A percentile compares a stretch with the other conserved stretches of the same genome.
Conservation (phyloP, 768 basidiomycete species). For the Auriscalpium vulgare region DNA sequence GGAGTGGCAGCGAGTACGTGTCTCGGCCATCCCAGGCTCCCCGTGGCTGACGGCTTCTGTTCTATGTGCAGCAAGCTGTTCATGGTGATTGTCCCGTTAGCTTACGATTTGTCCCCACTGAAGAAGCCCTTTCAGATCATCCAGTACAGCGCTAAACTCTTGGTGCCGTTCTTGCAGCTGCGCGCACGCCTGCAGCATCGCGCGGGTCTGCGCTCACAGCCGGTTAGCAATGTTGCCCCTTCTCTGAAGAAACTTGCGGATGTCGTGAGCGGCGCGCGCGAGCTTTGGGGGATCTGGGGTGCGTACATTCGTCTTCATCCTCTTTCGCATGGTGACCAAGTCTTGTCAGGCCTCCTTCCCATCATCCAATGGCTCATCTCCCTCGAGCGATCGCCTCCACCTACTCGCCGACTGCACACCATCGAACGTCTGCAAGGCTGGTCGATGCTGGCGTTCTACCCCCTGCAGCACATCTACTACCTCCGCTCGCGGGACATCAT, state of each 20-base stretch:
- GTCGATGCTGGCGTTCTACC: constrained; percentile 74
- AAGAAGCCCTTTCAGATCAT: constrained; percentile 42
- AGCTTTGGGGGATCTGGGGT: constrained; percentile 79
- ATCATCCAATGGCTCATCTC: constrained; percentile 76
- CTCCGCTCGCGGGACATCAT: constrained; percentile 54
- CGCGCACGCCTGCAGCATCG: constrained; percentile 65
- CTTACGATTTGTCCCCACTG: background rate
- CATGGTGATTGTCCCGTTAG: constrained; percentile 35
- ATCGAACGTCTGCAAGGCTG: constrained; percentile 77
- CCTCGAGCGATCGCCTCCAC: constrained; percentile 62
- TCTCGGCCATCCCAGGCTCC: constrained; percentile 8
- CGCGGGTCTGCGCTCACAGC: constrained; percentile 46
- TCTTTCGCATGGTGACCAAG: background rate
- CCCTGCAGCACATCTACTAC: constrained; percentile 70
- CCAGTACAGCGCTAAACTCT: constrained; percentile 64
- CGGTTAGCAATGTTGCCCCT: constrained; percentile 46
- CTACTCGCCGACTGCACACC: constrained; percentile 60
- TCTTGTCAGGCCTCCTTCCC: constrained; percentile 54
- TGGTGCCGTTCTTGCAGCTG: constrained; percentile 56
- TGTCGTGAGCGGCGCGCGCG: constrained; percentile 59
- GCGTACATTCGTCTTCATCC: constrained; percentile 16
- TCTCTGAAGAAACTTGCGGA: constrained; percentile 46
- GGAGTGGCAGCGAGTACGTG: constrained; percentile 83
- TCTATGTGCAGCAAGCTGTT: constrained; percentile 55
- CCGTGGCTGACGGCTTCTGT: background rate